phyloP scores from a whole-genome alignment of 2,329 filamentous ascomycete genomes.

The Aspergillus vadensis region DNA sequence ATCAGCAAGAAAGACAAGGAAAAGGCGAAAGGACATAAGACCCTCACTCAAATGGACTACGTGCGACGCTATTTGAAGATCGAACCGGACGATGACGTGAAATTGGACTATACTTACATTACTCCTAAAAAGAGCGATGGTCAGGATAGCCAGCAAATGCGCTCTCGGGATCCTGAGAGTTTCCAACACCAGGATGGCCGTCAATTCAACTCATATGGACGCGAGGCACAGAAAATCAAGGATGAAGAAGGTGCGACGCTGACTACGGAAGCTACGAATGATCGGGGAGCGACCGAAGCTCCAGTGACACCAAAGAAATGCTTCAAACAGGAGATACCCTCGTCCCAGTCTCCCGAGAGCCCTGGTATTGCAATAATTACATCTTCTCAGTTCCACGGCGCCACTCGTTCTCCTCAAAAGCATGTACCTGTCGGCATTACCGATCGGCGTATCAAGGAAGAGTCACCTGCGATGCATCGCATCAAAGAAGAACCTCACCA shows the following conservation, averaged over 20 bases:
- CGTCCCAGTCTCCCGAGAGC: constrained; percentile 48
- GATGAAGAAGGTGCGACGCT: constrained; percentile 12
- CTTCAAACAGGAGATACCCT: constrained; percentile 40
- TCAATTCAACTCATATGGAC: constrained; percentile 11
- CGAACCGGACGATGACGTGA: constrained; percentile 37
- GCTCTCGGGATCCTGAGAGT: neutral
- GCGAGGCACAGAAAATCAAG: constrained; percentile 28
- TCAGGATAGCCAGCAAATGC: neutral
- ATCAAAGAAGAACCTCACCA: constrained; percentile 11
- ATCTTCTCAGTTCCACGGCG: constrained; percentile 36
- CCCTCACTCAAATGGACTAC: constrained; percentile 48
- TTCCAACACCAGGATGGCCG: neutral
- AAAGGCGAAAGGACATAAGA: constrained; percentile 35
- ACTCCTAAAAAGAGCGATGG: constrained; percentile 20
- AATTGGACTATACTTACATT: constrained; percentile 36
- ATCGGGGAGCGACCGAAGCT: neutral
- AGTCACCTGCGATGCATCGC: constrained; percentile 11
- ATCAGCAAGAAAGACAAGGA: constrained; percentile 26
- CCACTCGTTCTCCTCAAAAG: constrained; percentile 32
- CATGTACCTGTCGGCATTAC: neutral
- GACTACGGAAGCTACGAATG: neutral
- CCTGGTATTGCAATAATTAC: constrained; percentile 40
- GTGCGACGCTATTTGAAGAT: constrained; percentile 39
- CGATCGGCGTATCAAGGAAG: constrained; percentile 24
- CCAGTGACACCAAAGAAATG: constrained; percentile 40